Evolutionary conservation across 306 rosid species (phyloP), one percentile per base, ranked within the genome.

Genomic region (Acacia acuminata): DNA sequence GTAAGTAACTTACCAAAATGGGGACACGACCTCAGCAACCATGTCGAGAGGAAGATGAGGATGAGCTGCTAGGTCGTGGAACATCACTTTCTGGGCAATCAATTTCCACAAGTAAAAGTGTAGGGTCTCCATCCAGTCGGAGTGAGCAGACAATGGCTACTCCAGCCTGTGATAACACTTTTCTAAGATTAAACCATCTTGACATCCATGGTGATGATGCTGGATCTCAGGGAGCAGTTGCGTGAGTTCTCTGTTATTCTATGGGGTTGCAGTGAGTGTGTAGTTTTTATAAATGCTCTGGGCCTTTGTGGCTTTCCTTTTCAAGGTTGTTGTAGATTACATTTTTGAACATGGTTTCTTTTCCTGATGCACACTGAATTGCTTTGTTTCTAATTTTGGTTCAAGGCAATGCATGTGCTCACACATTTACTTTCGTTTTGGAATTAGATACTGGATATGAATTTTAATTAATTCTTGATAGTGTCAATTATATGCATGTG

Each of bases 111-210:
- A 93, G 97, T 83, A 89, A 98, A 70, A 96, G 99, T 80, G 87
- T 90, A 7, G 99, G 98, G 11, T 88, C 96, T 1, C 98, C 98
- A 2, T 96, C 98, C 48, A 92, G 96, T 88, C 92, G 97, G 67
- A 91, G 97, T 77, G 97, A 94, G 91, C 97, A 93, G 90, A 91
- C 98, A 77, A 92, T 89, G 93, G 89, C 94, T 19, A 91, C 97
- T 8, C 96, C 96, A 5, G 92, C 91, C 51, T 86, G 91, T 84
- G 97, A 92, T 30, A 91, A 68, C 83, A 85, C 90, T 25, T 84
- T 86, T 69, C 84, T 87, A 81, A 87, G 92, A 83, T 80, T 92
- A 60, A 92, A 90, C 78, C 87, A 89, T 80, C 96, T 91, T 27
- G 96, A 95, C 84, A 80, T 86, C 69, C 94, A 90, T 5, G 96